Evolutionary conservation across 768 basidiomycete species (phyloP), one percentile per base, ranked within the genome.

Genomic region (Hypsizygus marmoreus): DNA sequence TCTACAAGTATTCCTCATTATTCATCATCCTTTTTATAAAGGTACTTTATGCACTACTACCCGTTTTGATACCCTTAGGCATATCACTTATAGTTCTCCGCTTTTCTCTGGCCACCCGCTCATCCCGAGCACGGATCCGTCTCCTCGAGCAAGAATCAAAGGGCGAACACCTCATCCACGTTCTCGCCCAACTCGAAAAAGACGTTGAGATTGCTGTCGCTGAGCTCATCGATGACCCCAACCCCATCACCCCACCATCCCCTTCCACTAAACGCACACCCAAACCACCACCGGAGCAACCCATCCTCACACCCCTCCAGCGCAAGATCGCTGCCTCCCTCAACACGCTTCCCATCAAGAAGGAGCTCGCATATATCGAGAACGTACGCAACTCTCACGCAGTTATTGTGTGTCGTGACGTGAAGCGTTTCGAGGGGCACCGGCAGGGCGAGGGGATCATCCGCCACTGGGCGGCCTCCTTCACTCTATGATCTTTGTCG

Each of bases 261-360:
- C 34, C 34, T 28, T 37, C 47, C 24, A 32, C 40, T 14, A 37
- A 42, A 40, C 36, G 13, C 25, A 46, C 35, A 20, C 29, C 20
- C 19, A 43, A 37, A 17, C 36, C 29, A 24, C 40, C 57, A 2
- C 49, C 54, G 11, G 66, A 61, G 29, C 74, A 75, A 45, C 76
- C 76, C 17, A 63, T 76, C 22, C 67, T 91, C 19, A 77, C 77
- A 13, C 69, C 77, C 2, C 58, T 73, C 9, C 90, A 93, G 58
- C 72, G 64, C 12, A 70, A 67, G 46, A 81, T 86, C 25, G 78
- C 78, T 4, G 65, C 64, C 5, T 76, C 71, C 62, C 69, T 93
- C 29, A 91, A 91, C 62, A 70, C 68, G 32, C 74, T 92, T 9
- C 86, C 88, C 0, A 59, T 92, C 36, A 75, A 81, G 69, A 92